Evolutionary conservation across 805 yeast genomes (phyloP).

Genomic region (Suhomyces xylopsoci): DNA sequence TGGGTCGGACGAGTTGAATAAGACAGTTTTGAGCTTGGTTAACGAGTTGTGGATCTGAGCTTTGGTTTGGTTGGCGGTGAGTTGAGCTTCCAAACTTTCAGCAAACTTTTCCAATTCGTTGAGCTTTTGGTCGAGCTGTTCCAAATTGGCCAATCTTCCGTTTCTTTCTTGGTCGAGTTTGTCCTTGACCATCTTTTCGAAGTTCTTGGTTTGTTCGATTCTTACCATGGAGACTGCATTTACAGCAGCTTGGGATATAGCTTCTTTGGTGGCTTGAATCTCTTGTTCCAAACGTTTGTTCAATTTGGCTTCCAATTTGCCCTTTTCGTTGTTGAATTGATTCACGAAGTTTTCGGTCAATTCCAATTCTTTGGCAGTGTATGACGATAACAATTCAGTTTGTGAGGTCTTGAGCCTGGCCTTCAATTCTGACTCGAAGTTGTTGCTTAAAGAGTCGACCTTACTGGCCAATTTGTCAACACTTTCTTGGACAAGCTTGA

Average conservation of each 20-base stretch:
- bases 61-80: conserved; percentile 33
- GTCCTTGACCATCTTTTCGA: conserved; percentile 54
- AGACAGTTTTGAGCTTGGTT: conserved; percentile 30
- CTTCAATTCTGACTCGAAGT: conserved; percentile 37
- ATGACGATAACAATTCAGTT: conserved; percentile 37
- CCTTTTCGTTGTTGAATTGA: conserved; percentile 62
- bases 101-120: conserved; percentile 55
- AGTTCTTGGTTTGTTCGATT: conserved; percentile 64
- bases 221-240: conserved; percentile 69
- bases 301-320: conserved; percentile 57
- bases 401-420: conserved; percentile 33
- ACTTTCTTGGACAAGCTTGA: conserved; percentile 31
- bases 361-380: conserved; percentile 50
- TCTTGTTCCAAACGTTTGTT: conserved; percentile 58
- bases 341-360: conserved; percentile 56
- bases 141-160: conserved; percentile 70
- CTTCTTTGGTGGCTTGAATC: conserved; percentile 62
- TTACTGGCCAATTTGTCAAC: conserved; percentile 30
- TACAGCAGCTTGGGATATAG: conserved; percentile 66
- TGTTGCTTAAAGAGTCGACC: conserved; percentile 29
- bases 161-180: conserved; percentile 60
- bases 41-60: conserved; percentile 29
- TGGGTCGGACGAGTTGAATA: conserved; percentile 17
- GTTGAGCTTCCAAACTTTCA: conserved; percentile 38
- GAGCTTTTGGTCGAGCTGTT: conserved; percentile 54